Base-by-base conservation (phyloP, 495 filamentous ascomycete species). In the Aspergillus asperescens region DNA sequence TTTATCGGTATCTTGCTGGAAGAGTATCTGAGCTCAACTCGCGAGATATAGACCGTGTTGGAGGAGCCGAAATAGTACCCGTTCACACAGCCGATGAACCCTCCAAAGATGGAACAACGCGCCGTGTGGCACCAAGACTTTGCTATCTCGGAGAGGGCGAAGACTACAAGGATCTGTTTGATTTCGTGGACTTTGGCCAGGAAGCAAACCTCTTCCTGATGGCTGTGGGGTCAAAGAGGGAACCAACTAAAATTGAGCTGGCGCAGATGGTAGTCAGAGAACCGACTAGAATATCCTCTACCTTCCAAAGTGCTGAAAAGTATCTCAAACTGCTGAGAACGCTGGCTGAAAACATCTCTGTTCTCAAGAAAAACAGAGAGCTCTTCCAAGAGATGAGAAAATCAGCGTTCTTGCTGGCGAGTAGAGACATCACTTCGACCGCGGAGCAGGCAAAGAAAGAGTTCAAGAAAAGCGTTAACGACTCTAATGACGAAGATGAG, bases 141-240 rank as follows among this genome's bases (percentile, higher is more conserved):
- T 90, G 86, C 60, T 96, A 93, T 67, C 76, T 98, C 6, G 84
- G 85, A 19, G 85, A 87, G 19, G 80, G 77, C 20, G 84, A 84
- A 50, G 73, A 82, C 18, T 97, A 91, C 58, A 84, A 79, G 31
- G 88, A 93, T 23, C 90, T 99, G 15, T 95, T 97, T 56, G 90
- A 96, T 64, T 99, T 95, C 68, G 89, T 97, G 4, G 87, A 96
- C 64, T 96, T 96, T 69, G 90, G 90, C 3, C 65, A 77, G 45
- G 82, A 91, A 60, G 92, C 89, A 3, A 96, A 97, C 59, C 72
- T 85, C 0, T 97, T 99, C 61, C 73, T 99, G 5, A 75, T 90
- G 58, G 84, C 85, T 44, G 86, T 88, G 49, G 94, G 94, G 2
- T 90, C 90, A 4, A 96, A 92, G 63, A 79, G 81, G 46, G 92